A percentile compares a stretch with the other conserved stretches of the same genome.
Conservation (phyloP, 768 basidiomycete genomes). For the Trametes cinnabarina region DNA sequence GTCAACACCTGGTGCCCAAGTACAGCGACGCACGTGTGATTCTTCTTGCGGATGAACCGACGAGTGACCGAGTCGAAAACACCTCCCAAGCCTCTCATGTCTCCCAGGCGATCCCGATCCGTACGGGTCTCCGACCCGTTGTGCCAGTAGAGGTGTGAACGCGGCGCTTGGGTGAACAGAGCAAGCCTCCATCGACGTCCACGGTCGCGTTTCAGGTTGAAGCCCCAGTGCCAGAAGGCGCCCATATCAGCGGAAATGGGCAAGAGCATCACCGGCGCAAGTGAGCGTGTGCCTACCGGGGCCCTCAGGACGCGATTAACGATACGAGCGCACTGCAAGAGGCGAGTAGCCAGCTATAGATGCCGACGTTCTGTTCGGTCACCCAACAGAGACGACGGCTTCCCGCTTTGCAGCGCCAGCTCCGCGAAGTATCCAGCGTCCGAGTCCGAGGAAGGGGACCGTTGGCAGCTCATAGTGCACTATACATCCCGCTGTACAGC, state of each 20-base stretch:
- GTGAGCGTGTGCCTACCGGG: background rate
- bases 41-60: too few relatives aligned
- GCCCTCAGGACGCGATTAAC: background rate
- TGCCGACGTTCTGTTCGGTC: background rate
- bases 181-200: too few relatives aligned
- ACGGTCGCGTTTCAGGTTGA: too few relatives aligned
- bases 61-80: too few relatives aligned
- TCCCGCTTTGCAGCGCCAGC: background rate
- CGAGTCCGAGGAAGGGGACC: background rate
- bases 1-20: too few relatives aligned
- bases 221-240: too few relatives aligned
- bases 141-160: too few relatives aligned
- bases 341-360: background rate
- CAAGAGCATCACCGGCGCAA: background rate
- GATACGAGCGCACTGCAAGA: background rate
- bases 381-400: background rate
- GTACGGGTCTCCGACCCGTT: too few relatives aligned
- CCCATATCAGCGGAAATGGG: background rate
- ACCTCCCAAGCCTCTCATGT: too few relatives aligned
- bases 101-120: too few relatives aligned
- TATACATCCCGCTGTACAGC: background rate
- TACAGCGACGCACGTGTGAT: too few relatives aligned
- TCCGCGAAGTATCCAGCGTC: background rate
- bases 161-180: too few relatives aligned
- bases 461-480: background rate